Evolutionary conservation across 2,329 filamentous ascomycete genomes (phyloP).

Genomic region (Cryphonectria japonica): DNA sequence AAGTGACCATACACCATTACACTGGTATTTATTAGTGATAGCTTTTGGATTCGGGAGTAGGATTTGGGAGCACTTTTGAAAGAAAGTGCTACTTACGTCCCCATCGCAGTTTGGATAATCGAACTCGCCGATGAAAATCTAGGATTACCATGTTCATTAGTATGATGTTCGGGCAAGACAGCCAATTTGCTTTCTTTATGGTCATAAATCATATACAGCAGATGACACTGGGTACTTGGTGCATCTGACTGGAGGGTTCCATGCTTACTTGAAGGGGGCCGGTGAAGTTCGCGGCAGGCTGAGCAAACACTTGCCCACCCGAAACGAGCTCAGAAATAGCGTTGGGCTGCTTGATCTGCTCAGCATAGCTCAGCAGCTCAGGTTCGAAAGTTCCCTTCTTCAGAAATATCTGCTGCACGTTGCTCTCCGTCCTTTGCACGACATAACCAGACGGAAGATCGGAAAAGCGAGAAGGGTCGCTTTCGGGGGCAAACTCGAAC

Average conservation of each 20-base stretch:
- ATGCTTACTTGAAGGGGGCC: constrained; percentile 34
- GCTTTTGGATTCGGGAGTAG: background rate
- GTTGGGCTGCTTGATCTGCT: constrained; percentile 40
- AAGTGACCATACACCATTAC: background rate
- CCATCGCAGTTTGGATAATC: constrained; percentile 42
- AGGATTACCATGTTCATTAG: background rate
- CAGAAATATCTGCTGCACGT: constrained; percentile 41
- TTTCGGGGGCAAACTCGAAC: constrained; percentile 32
- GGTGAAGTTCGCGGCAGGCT: constrained; percentile 35
- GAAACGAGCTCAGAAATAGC: constrained; percentile 38
- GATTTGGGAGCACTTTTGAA: background rate
- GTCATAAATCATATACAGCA: background rate
- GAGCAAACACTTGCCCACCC: constrained; percentile 30
- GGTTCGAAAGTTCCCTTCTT: constrained; percentile 36
- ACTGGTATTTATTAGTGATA: background rate
- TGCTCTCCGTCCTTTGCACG: constrained; percentile 31
- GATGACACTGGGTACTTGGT: too few species aligned
- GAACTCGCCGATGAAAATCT: constrained; percentile 40
- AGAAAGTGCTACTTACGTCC: constrained; percentile 38
- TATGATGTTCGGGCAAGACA: too few species aligned
- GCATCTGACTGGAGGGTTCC: too few species aligned
- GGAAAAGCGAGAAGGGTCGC: constrained; percentile 31
- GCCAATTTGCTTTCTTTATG: too few species aligned
- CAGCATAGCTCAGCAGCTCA: constrained; percentile 36
- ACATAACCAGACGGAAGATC: constrained; percentile 34